Percentiles rank a stretch among this genome's conserved stretches.
phyloP scores from a whole-genome alignment of 805 yeast genomes.

The Starmerella tilneyi region DNA sequence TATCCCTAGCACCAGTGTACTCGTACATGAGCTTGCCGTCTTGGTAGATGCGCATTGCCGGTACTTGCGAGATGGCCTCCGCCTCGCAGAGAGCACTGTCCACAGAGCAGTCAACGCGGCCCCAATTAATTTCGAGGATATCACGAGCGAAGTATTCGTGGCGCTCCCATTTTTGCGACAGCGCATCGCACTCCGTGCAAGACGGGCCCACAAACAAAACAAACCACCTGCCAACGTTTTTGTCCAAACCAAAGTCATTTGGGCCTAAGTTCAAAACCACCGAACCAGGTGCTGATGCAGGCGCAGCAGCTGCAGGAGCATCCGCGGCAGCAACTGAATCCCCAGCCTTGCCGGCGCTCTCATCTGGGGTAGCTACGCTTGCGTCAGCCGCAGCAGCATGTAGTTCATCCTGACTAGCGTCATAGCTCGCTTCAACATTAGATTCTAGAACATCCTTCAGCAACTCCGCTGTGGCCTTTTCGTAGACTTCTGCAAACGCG shows the following conservation, averaged over 20 bases:
- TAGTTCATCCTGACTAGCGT: not conserved
- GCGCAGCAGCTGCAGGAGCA: not conserved
- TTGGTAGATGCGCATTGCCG: slow-evolving; percentile 18
- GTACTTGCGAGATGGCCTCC: slow-evolving; percentile 11
- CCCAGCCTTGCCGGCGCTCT: not conserved
- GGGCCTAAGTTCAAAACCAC: not conserved
- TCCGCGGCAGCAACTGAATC: not conserved
- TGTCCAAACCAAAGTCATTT: slow-evolving; percentile 11
- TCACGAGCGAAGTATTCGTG: slow-evolving; percentile 16
- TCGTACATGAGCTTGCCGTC: slow-evolving; percentile 16
- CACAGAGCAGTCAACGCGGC: slow-evolving; percentile 16
- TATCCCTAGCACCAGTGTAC: slow-evolving; percentile 14
- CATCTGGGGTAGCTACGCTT: too few relatives aligned
- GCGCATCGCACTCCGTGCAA: slow-evolving; percentile 15
- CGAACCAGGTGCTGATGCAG: too few relatives aligned
- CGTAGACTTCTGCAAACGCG: slow-evolving; percentile 15
- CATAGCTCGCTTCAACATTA: not conserved
- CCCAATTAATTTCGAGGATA: slow-evolving; percentile 13
- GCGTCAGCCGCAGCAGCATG: not conserved
- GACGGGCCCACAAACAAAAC: slow-evolving; percentile 12
- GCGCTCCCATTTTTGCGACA: slow-evolving; percentile 15
- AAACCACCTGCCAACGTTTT: slow-evolving; percentile 19
- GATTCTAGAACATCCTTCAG: slow-evolving; percentile 1
- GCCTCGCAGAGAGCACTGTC: slow-evolving; percentile 14
- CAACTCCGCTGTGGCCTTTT: slow-evolving; percentile 11